Base-by-base conservation (phyloP, 495 filamentous ascomycete species). In the Hypoxylon fuscum region DNA sequence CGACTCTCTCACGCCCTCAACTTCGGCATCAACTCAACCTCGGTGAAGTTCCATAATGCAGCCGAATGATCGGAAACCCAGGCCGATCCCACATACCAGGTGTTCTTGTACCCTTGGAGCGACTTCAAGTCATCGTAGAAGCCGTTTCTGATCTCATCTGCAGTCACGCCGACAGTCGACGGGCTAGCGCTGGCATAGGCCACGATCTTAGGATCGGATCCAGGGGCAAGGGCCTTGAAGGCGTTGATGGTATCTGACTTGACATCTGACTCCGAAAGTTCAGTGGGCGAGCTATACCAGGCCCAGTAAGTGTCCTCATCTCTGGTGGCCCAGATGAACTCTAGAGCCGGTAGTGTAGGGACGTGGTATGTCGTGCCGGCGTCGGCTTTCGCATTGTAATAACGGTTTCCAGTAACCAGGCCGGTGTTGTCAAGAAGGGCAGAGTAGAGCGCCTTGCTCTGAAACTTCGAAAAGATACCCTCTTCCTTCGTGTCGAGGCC, bases 31-130 rank as follows among this genome's bases (percentile, higher is more conserved):
- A 35, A 35, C 32, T 11, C 32, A 9, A 5, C 2, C 2, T 35
- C 32, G 8, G 68, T 73, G 57, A 76, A 81, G 45, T 71, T 45
- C 75, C 76, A 78, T 21, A 78, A 52, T 32, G 58, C 66, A 22
- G 74, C 74, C 45, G 74, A 67, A 52, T 76, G 70, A 55, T 79
- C 73, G 20, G 67, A 72, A 3, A 66, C 66, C 46, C 74, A 78
- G 9, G 76, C 70, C 22, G 69, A 71, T 14, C 77, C 76, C 2
- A 77, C 78, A 59, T 74, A 81, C 70, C 73, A 80, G 10, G 77
- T 80, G 12, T 58, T 68, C 20, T 70, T 64, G 32, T 70, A 55
- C 20, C 76, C 77, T 59, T 81, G 77, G 4, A 80, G 61, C 6
- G 62, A 68, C 5, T 5, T 3, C 5, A 35, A 10, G 32, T 35